Conservation (phyloP, 805 yeast genomes). For the Candida argentea region DNA sequence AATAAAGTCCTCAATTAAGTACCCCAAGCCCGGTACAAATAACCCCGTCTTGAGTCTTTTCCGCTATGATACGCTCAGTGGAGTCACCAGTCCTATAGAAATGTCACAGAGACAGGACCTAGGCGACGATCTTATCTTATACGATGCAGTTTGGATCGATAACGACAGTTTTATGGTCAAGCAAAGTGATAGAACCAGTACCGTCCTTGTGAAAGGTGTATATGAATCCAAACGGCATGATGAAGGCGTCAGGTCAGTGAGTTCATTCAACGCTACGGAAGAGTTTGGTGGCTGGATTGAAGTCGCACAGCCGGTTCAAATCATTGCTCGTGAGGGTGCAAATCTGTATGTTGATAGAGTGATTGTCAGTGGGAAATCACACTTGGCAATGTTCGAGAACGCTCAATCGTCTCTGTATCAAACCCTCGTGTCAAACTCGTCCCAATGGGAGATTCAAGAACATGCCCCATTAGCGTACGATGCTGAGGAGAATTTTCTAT, state of each 20-base stretch:
- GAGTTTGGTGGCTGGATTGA: conserved; percentile 16
- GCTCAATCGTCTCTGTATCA: conserved; percentile 8
- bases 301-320: conserved; percentile 8
- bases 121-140: conserved; percentile 10
- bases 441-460: conserved; percentile 8
- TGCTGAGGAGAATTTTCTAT: conserved; percentile 8
- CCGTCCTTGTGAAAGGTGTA: conserved; percentile 8
- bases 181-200: conserved; percentile 14
- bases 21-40: conserved; percentile 76
- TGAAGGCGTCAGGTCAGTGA: conserved; percentile 2
- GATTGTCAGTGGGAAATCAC: conserved; percentile 9
- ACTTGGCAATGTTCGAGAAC: conserved; percentile 12
- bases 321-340: conserved; percentile 4
- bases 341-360: conserved; percentile 13
- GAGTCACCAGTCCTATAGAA: background rate
- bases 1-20: conserved; percentile 47
- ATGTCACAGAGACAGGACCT: conserved; percentile 3
- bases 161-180: conserved; percentile 8
- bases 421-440: conserved; percentile 4
- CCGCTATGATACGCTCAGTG: conserved; percentile 2
- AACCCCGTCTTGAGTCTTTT: conserved; percentile 50
- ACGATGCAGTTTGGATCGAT: conserved; percentile 14
- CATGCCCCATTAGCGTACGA: conserved; percentile 10
- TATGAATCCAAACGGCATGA: conserved; percentile 5
- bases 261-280: conserved; percentile 4